phyloP scores from a whole-genome alignment of 2,329 filamentous ascomycete species.

The Hypoxylon sp. region DNA sequence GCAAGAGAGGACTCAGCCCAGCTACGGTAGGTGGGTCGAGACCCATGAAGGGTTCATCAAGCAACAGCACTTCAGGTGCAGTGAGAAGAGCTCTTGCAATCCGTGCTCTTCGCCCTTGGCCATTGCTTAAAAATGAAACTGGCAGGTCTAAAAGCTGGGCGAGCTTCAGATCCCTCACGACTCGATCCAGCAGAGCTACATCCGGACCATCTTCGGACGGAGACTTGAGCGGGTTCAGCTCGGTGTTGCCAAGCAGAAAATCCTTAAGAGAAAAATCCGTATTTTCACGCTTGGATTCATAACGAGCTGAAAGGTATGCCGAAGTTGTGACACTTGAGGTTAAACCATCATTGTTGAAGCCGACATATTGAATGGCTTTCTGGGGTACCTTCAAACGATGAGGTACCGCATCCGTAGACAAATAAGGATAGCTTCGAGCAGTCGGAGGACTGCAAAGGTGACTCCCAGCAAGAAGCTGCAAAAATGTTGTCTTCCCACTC shows the following conservation, averaged over 20 bases:
- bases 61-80: conserved; percentile 79
- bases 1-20: conserved; percentile 75
- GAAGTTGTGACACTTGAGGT: conserved; percentile 67
- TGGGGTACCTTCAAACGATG: conserved; percentile 64
- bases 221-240: conserved; percentile 76
- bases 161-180: conserved; percentile 76
- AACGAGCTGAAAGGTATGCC: conserved; percentile 87
- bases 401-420: conserved; percentile 70
- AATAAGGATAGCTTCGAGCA: conserved; percentile 80
- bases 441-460: conserved; percentile 78
- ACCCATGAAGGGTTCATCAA: conserved; percentile 97
- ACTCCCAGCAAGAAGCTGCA: conserved; percentile 79
- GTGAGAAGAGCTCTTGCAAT: conserved; percentile 87
- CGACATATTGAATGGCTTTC: conserved; percentile 85
- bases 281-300: conserved; percentile 85
- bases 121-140: conserved; percentile 90
- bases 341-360: conserved; percentile 80
- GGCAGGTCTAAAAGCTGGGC: conserved; percentile 77
- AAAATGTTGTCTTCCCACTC: conserved; percentile 81
- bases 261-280: conserved; percentile 87
- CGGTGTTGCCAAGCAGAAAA: conserved; percentile 82
- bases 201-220: conserved; percentile 57
- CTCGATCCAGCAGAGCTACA: conserved; percentile 61
- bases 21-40: conserved; percentile 84
- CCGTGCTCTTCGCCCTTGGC: conserved; percentile 84